Base-by-base conservation (phyloP, 2,329 filamentous ascomycete genomes). In the Blastomyces percursus region DNA sequence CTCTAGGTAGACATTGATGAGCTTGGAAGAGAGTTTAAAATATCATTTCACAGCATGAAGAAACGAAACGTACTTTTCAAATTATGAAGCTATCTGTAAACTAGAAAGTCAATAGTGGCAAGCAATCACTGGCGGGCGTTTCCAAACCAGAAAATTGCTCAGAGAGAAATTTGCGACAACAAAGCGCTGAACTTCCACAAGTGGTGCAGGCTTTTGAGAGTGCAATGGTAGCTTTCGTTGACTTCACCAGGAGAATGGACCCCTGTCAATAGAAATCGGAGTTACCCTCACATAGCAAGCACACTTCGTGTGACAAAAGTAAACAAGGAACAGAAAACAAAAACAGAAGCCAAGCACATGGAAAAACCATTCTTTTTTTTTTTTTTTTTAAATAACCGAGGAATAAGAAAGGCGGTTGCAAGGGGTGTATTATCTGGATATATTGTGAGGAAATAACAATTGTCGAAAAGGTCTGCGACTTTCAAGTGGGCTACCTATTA, bases 391-490 rank as follows among this genome's bases (percentile, higher is more conserved):
- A 40, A 11, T 40, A 56, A n/a, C 14, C 19, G 32, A 24, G n/a
- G n/a, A n/a, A 16, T 32, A 6, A 42, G 21, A 42, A 12, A 6
- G 21, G 35, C n/a, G n/a, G 30, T 30, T 55, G 19, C 24, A 30
- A 38, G 51, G 51, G 42, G 40, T n/a, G n/a, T 44, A 42, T 59
- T 46, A 59, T 59, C 32, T 59, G 40, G 27, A 59, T 48, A 59
- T 59, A 59, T 59, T 30, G 40, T 59, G 48, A 59, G 19, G 55
- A 58, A 58, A 48, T 59, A 35, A 24, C 57, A 27, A 59, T 58
- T 19, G 44, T 30, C 16, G 57, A 40, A 59, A 48, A 42, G 35
- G 24, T 59, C 16, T 30, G 57, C 9, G 19, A 21, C 27, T 48
- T 30, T 48, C 57, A n/a, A 21, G 42, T 32, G 42, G 42, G 57